Base-by-base conservation (phyloP, 2,329 filamentous ascomycete genomes). In the Metarhizium humberi region DNA sequence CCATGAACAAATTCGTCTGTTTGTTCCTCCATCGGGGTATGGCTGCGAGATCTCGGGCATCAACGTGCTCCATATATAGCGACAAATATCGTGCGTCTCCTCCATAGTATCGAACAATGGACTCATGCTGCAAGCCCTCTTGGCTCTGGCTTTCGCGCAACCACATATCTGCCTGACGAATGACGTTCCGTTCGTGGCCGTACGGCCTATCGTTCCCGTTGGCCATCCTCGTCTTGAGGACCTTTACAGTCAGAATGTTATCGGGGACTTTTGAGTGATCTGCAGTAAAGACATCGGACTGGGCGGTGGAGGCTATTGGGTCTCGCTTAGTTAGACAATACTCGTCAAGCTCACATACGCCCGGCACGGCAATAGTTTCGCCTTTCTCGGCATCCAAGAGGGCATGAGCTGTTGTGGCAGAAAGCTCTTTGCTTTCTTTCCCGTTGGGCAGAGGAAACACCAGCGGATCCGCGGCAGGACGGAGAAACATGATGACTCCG, bases 41-140 rank as follows among this genome's bases (percentile, higher is more conserved):
- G 34, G 73, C 72, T 1, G 77, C 74, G 42, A 84, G 69, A 59
- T 84, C 80, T 48, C 74, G 75, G 13, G 78, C 80, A 53, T 82
- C 78, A 4, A 84, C 73, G 57, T 82, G 78, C 63, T 84, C 80
- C 80, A 84, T 83, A 62, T 82, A 84, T 10, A 84, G 66, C 3
- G 79, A 81, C 42, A 84, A 66, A 62, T 79, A 82, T 38, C 81
- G 77, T 6, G 81, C 81, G 60, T 84, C 81, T 42, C 80, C 80
- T 8, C 79, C 80, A 56, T 82, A 80, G 53, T 82, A 72, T 25
- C 75, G 75, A 55, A 82, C 80, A 57, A 84, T 84, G 52, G 78
- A 81, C 57, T 78, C 71, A 65, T 84, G 80, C 57, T 77, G 69
- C 51, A 83, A 67, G 57, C 77, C 73, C 59, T 79, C 76, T 59